Evolutionary conservation across 345 rosid species (phyloP), one percentile per base, ranked within the genome.

Genomic region (Lenwebbia sp.): DNA sequence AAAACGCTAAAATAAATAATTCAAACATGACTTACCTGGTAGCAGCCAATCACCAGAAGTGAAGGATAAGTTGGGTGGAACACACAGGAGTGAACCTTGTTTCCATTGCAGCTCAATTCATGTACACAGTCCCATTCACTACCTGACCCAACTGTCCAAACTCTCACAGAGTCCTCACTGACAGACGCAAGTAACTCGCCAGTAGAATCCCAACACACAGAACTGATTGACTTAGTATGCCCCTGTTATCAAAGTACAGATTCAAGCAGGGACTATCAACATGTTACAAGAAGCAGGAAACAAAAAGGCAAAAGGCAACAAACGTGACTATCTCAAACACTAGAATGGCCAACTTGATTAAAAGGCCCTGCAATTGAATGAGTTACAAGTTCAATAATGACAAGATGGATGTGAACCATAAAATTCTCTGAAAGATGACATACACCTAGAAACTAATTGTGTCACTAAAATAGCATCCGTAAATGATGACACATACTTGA

Each of bases 121-220:
- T 96, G 97, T 87, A 95, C 91, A 82, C 96, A 97, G 56, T 97
- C 97, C 82, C 98, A 96, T 91, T 96, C 99, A 83, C 90, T 92
- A 30, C 99, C 99, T 21, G 98, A 91, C 62, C 98, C 96, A 25
- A 96, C 89, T 21, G 95, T 87, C 99, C 99, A 97, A 47, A 97
- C 98, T 91, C 95, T 91, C 37, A 96, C 99, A 75, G 93, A 93
- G 86, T 97, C 97, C 92, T 96, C 99, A 83, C 99, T 97, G 21
- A 94, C 99, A 15, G 99, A 91, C 84, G 99, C 99, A 78, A 97
- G 86, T 84, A 89, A 90, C 84, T 97, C 98, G 21, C 99, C 99
- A 2, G 94, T 88, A 28, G 98, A 93, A 90, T 97, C 95, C 99
- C 99, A 97, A 90, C 98, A 95, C 26, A 97, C 94, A 4, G 96